Evolutionary conservation across 2,329 filamentous ascomycete species (phyloP), one percentile per base, ranked within the genome.

Genomic region (Paecilomyces formosus): DNA sequence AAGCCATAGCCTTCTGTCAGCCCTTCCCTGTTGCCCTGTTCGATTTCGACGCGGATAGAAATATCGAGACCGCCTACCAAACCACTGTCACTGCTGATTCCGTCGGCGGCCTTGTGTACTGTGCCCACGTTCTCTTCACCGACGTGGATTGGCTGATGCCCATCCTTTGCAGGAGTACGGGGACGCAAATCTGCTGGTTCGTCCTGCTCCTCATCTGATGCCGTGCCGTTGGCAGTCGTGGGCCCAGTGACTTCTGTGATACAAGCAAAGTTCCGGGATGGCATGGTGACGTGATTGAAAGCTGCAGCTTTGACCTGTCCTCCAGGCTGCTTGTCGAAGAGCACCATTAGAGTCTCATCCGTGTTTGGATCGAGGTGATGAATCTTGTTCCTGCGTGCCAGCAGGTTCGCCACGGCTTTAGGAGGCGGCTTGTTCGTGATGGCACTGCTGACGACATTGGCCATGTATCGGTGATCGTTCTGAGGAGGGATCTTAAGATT

Each of bases 261-360:
- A 68, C 83, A 84, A 58, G 85, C 85, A 68, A 84, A 87, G 71
- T 88, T 87, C 57, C 85, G 78, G 55, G 81, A 84, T 1, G 85
- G 85, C 85, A 97, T 97, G 11, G 92, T 97, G 61, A 90, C 89
- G 63, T 90, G 83, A 74, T 97, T 97, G 69, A 82, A 88, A 51
- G 78, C 78, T 0, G 86, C 83, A 3, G 88, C 90, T 76, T 92
- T 87, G 61, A 77, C 75, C 57, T 75, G 70, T 31, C 78, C 75
- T 9, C 81, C 81, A 5, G 85, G 85, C 64, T 86, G 82, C 65
- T 80, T 79, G 70, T 88, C 78, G 67, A 87, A 87, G 62, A 87
- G 75, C 56, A 83, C 77, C 65, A 87, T 81, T 2, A 87, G 74
- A 0, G 85, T 87, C 73, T 87, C 85, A 63, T 87, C 84, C 0